Base-by-base conservation (phyloP, 441 rosid genomes). In the Rhodomyrtus psidioides region DNA sequence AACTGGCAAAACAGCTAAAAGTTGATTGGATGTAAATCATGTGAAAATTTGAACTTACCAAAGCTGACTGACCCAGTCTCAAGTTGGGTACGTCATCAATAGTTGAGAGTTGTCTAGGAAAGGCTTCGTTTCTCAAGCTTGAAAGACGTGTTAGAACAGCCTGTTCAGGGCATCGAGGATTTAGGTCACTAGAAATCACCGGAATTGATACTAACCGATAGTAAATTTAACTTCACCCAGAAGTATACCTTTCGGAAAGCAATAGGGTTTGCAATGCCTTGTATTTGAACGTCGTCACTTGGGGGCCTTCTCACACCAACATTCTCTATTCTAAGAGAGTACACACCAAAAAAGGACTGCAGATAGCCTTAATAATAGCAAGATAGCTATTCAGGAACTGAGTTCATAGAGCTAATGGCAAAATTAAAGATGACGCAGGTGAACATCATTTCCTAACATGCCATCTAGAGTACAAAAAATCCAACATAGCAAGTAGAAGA, bases 301-400 rank as follows among this genome's bases (percentile, higher is more conserved):
- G 94, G 91, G 30, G 95, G 94, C 89, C 94, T 91, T 85, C 94
- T 93, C 9, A 94, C 93, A 74, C 96, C 95, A 57, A 85, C 88
- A 88, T 94, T 94, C 92, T 94, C 97, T 87, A 94, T 94, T 88
- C 97, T 91, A 74, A 94, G 88, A 56, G 96, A 94, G 90, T 90
- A 92, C 13, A 94, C 92, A 87, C 97, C 97, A 89, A 93, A 94
- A 62, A 90, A 84, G 82, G 97, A 93, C 90, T 94, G 96, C 94
- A 94, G 86, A 88, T 92, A 94, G 83, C 96, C 97, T 94, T 90
- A 86, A 42, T 42, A 83, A 82, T 17, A 88, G 83, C 62, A 86
- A 82, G 39, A 23, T 42, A 16, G 56, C 16, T 57, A 53, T 83
- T 53, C 26, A 76, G 59, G 51, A 53, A 54, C 57, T 83, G 75